Conservation (phyloP, 805 yeast species). For the Pichia exigua region DNA sequence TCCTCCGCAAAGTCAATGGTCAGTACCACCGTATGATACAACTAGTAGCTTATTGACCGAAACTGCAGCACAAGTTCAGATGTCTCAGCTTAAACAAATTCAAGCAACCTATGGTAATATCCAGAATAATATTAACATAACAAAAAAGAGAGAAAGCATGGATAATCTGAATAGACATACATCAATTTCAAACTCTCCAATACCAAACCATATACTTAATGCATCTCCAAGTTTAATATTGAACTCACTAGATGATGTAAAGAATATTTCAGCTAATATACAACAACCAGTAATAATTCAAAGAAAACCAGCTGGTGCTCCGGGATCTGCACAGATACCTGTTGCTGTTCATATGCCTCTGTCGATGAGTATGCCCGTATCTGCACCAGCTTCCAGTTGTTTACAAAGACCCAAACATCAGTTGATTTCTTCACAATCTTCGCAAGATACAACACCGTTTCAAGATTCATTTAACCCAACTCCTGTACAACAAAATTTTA, state of each 20-base stretch:
- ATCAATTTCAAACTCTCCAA: neutral
- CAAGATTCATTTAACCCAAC: slow-evolving; percentile 1
- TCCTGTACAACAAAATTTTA: neutral
- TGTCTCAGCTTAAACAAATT: slow-evolving; percentile 19
- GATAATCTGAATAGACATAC: neutral
- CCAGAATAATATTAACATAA: slow-evolving; percentile 17
- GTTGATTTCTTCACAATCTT: slow-evolving; percentile 3
- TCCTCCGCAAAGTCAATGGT: neutral
- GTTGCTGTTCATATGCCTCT: neutral
- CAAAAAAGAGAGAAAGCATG: slow-evolving; percentile 14
- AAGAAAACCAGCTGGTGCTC: neutral
- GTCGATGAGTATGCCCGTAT: neutral
- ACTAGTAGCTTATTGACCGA: slow-evolving; percentile 11
- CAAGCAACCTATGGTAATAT: slow-evolving; percentile 26
- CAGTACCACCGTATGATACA: neutral
- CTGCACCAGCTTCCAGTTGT: neutral
- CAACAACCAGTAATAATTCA: neutral
- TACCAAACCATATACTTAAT: neutral
- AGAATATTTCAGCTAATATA: neutral
- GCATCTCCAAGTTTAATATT: neutral
- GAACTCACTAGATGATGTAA: neutral
- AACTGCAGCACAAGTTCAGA: slow-evolving; percentile 14
- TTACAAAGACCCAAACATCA: neutral
- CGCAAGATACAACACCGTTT: slow-evolving; percentile 6
- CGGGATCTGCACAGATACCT: neutral